phyloP scores from a whole-genome alignment of 2,329 filamentous ascomycete genomes.

The Alternaria atra region DNA sequence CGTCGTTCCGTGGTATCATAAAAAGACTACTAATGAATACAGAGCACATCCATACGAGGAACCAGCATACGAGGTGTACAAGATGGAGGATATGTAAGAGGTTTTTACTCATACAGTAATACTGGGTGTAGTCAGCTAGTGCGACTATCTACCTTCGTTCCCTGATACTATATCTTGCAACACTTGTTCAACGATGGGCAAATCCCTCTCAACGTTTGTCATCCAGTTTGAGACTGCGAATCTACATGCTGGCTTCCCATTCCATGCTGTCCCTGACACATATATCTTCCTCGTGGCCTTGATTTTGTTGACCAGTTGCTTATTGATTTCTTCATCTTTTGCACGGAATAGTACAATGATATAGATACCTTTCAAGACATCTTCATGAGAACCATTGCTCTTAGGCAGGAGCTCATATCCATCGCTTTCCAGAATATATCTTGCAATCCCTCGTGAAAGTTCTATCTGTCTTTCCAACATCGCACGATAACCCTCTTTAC shows the following conservation, averaged over 20 bases:
- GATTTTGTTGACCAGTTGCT: conserved; percentile 72
- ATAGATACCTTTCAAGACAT: conserved; percentile 63
- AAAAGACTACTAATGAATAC: conserved; percentile 2
- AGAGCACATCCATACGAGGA: conserved; percentile 59
- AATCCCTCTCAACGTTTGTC: conserved; percentile 73
- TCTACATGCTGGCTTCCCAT: conserved; percentile 76
- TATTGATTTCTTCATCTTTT: conserved; percentile 70
- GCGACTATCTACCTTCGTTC: background rate
- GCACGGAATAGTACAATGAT: conserved; percentile 83
- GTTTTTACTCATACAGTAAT: background rate
- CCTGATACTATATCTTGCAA: conserved; percentile 56
- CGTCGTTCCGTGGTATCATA: background rate
- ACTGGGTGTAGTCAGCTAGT: background rate
- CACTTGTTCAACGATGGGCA: conserved; percentile 70
- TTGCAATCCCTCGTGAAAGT: conserved; percentile 73
- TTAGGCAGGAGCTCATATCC: conserved; percentile 73
- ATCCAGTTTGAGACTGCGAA: conserved; percentile 89
- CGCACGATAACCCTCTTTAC: conserved; percentile 70
- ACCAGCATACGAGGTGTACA: conserved; percentile 57
- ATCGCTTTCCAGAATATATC: conserved; percentile 67
- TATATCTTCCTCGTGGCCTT: conserved; percentile 80
- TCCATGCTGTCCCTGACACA: conserved; percentile 83
- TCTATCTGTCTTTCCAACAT: conserved; percentile 78
- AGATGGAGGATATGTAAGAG: conserved; percentile 54
- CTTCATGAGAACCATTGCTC: conserved; percentile 47